A percentile compares a stretch with the other conserved stretches of the same genome.
Evolutionary conservation across 768 basidiomycete species (phyloP).

Genomic region (Collybia nuda): DNA sequence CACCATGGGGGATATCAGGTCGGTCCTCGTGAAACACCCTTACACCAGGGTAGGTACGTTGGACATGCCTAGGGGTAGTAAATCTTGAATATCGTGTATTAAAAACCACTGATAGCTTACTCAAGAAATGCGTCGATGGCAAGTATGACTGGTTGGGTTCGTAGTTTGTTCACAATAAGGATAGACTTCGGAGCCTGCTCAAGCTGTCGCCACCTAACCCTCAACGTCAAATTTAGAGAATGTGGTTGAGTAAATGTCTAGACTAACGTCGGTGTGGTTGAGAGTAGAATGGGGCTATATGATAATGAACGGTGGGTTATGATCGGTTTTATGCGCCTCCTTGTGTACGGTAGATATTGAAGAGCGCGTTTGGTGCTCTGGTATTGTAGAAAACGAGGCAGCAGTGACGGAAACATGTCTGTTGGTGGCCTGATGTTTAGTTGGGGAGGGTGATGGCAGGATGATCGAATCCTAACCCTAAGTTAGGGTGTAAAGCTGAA

Average conservation of each 20-base stretch:
- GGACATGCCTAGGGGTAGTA: conserved; percentile 48
- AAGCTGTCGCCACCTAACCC: conserved; percentile 35
- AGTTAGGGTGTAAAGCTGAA: not conserved
- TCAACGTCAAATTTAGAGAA: conserved; percentile 21
- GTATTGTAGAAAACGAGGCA: not conserved
- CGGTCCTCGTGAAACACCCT: conserved; percentile 68
- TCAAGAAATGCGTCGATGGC: conserved; percentile 74
- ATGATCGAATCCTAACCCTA: conserved; percentile 5
- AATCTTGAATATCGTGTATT: not conserved
- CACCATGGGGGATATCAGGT: conserved; percentile 62
- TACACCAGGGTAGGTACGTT: conserved; percentile 55
- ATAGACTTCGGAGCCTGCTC: conserved; percentile 56
- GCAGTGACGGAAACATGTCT: conserved; percentile 11
- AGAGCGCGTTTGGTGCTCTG: not conserved
- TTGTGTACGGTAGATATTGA: too few relatives aligned
- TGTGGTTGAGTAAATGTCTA: not conserved
- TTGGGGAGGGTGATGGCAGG: too few relatives aligned
- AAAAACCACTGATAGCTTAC: conserved; percentile 34
- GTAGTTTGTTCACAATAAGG: conserved; percentile 78
- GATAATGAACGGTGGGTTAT: conserved; percentile 3
- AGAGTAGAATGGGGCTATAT: too few relatives aligned
- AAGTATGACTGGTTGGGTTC: conserved; percentile 73
- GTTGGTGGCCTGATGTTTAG: conserved; percentile 1
- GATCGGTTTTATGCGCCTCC: not conserved
- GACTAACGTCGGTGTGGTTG: conserved; percentile 13